These are phyloP conservation scores for Macrophomina tecta DNA, from an alignment of 2,329 filamentous ascomycete species.

Conservation along the genomic window DNA sequence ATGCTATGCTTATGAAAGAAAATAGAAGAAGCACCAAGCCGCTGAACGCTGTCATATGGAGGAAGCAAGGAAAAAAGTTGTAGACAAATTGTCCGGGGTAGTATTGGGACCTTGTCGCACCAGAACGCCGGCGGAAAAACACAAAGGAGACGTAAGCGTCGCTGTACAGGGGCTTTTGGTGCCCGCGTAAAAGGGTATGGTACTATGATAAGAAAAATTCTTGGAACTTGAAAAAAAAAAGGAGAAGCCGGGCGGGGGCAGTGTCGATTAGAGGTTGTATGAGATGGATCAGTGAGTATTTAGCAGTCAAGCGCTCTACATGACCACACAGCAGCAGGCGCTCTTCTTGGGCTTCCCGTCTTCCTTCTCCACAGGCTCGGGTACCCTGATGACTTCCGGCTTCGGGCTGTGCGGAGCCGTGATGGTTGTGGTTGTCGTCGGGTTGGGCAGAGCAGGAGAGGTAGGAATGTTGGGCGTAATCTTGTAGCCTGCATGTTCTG, in stretches of 20 bases:
- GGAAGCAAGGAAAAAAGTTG: conserved; percentile 10
- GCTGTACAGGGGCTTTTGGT: conserved; percentile 23
- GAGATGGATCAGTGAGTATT: neutral
- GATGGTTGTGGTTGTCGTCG: conserved; percentile 9
- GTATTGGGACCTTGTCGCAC: conserved; percentile 25
- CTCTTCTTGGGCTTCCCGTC: conserved; percentile 62
- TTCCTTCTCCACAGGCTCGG: conserved; percentile 56
- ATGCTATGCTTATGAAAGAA: conserved; percentile 18
- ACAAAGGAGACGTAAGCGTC: conserved; percentile 28
- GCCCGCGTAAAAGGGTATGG: conserved; percentile 28
- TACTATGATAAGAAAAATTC: conserved; percentile 23
- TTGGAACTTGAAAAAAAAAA: conserved; percentile 3
- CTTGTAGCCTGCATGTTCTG: conserved; percentile 52
- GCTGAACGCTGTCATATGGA: conserved; percentile 26
- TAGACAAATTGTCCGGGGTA: conserved; percentile 9
- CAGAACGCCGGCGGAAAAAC: conserved; percentile 17
- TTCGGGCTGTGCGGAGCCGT: conserved; percentile 31
- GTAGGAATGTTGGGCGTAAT: conserved; percentile 53
- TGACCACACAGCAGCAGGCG: conserved; percentile 76
- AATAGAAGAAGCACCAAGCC: conserved; percentile 10
- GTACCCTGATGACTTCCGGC: conserved; percentile 57
- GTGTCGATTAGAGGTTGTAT: conserved; percentile 12
- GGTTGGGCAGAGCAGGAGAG: conserved; percentile 28
- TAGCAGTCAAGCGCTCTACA: conserved; percentile 56
- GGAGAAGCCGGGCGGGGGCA: conserved; percentile 11